phyloP scores from a whole-genome alignment of 2,329 filamentous ascomycete genomes.

The Cordyceps cicadae region DNA sequence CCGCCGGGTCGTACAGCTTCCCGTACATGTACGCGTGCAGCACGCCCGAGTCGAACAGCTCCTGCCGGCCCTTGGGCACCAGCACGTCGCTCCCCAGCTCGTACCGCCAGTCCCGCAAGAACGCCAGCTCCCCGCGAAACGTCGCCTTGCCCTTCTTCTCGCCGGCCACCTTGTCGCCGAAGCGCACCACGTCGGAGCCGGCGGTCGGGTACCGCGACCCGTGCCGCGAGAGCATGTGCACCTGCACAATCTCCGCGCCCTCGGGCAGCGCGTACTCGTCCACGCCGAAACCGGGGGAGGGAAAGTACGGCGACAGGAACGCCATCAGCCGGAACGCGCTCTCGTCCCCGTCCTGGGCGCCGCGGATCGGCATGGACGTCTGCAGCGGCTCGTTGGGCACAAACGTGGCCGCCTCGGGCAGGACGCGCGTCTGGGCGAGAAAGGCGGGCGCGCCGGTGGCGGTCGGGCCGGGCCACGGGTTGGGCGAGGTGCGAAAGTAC shows the following conservation, averaged over 20 bases:
- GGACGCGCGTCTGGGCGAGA: slow-evolving; percentile 61
- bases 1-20: slow-evolving; percentile 60
- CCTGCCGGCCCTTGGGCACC: slow-evolving; percentile 63
- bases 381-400: slow-evolving; percentile 63
- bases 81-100: slow-evolving; percentile 63
- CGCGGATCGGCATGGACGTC: slow-evolving; percentile 59
- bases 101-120: slow-evolving; percentile 62
- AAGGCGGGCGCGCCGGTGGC: slow-evolving; percentile 63
- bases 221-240: slow-evolving; percentile 66
- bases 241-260: slow-evolving; percentile 59
- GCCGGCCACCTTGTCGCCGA: slow-evolving; percentile 51
- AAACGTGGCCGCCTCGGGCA: slow-evolving; percentile 54
- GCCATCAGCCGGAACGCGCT: slow-evolving; percentile 67
- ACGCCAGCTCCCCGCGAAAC: slow-evolving; percentile 52
- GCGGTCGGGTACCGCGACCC: slow-evolving; percentile 65
- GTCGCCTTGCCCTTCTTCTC: slow-evolving; percentile 40
- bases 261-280: slow-evolving; percentile 60
- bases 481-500: slow-evolving; percentile 54
- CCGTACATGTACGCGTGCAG: slow-evolving; percentile 67
- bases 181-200: slow-evolving; percentile 43
- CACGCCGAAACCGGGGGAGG: slow-evolving; percentile 66
- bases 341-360: slow-evolving; percentile 45
- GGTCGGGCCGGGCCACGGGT: slow-evolving; percentile 57
- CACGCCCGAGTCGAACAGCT: slow-evolving; percentile 60
- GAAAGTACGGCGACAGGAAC: slow-evolving; percentile 58